Base-by-base conservation (phyloP, 2,329 filamentous ascomycete species). In the Alternaria rosae region DNA sequence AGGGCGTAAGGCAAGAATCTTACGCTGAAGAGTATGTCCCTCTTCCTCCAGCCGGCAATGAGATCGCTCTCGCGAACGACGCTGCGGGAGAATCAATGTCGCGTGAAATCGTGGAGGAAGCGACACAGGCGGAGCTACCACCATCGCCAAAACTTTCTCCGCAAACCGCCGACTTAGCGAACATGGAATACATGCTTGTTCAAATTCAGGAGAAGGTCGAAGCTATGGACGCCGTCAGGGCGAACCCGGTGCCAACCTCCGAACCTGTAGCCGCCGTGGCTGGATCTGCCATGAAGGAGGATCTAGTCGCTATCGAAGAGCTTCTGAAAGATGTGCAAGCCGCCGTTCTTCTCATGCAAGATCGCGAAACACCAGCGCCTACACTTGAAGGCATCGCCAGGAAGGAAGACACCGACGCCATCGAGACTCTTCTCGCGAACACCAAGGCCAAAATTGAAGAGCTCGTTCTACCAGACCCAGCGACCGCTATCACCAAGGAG, bases 361-460 rank as follows among this genome's bases (percentile, higher is more conserved):
- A 77, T 26, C 72, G 73, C 3, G 74, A 76, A 21, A 58, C 60
- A 3, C 30, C 66, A 12, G 32, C 70, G 6, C 65, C 70, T 9
- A 57, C 57, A 2, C 52, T 81, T 13, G 83, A 86, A 50, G 88
- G 89, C 38, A 77, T 84, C 3, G 89, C 91, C 6, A 88, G 85
- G 30, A 92, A 92, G 75, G 93, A 97, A 68, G 94, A 98, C 70
- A 92, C 94, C 0, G 89, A 94, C 64, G 93, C 93, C 11, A 94
- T 98, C 61, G 94, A 97, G 78, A 96, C 91, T 0, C 89, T 98
- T 51, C 85, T 98, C 12, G 89, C 91, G 43, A 97, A 97, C 76
- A 94, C 93, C 30, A 97, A 97, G 77, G 89, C 90, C 6, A 92
- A 92, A 48, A 83, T 98, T 10, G 94, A 97, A 61, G 93, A 97